Evolutionary conservation across 495 filamentous ascomycete genomes (phyloP), one percentile per base, ranked within the genome.

Genomic region (Penicillium canariense): DNA sequence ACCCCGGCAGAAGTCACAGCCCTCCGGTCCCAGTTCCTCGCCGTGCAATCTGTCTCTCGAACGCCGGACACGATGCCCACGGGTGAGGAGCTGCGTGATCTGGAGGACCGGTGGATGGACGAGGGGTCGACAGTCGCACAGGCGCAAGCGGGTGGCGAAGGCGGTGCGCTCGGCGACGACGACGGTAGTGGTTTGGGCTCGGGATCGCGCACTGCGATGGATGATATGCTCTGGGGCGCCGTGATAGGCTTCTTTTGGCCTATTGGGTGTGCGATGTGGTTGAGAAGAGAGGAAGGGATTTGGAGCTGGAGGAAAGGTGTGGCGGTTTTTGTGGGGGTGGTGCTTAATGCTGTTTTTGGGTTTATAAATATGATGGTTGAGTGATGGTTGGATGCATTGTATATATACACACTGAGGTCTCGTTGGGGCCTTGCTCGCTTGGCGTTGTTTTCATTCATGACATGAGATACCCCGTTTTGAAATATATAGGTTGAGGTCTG

Each of bases 61-160:
- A 94, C 91, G 8, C 89, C 88, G 7, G 90, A 95, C 65, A 89
- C 87, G 1, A 89, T 96, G 87, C 91, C 91, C 6, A 69, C 79
- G 58, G 65, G 80, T 51, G 55, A 86, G 20, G 78, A 80, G 50
- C 63, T 88, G 35, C 79, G 84, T 5, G 70, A 76, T 50, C 68
- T 97, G 55, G 94, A 98, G 63, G 93, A 98, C 58, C 77, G 86
- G 10, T 98, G 94, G 94, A 87, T 98, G 59, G 94, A 98, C 54
- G 84, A 84, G 59, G 85, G 85, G 51, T 76, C 76, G 34, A 74
- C 70, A 25, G 63, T 75, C 23, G 69, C 77, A 20, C 66, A 52
- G 31, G 71, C 71, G 25, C 70, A 65, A 22, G 73, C 58, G 12
- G 69, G 65, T 22, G 70, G 50, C 38, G 62, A 64, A 48, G 65